phyloP scores from a whole-genome alignment of 208 protist genomes.

The Leishmania arabica region DNA sequence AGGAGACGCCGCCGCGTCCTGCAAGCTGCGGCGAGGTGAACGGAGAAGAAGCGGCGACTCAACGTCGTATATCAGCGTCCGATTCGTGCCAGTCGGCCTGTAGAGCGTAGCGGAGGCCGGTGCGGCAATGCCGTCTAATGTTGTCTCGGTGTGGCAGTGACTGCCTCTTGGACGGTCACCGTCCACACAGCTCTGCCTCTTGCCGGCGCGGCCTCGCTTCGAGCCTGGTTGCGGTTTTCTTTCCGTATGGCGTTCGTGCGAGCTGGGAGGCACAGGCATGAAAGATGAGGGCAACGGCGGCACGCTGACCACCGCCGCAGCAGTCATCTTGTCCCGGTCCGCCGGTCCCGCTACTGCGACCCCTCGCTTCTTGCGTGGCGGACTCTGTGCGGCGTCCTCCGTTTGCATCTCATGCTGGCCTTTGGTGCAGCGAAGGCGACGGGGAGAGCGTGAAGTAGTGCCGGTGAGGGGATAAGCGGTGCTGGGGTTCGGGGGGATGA shows the following conservation, averaged over 20 bases:
- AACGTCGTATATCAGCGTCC: conserved; percentile 19
- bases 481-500: not conserved
- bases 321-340: conserved; percentile 5
- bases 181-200: not conserved
- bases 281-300: conserved; percentile 8
- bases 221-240: not conserved
- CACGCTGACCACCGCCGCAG: not conserved
- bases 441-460: not conserved
- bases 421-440: not conserved
- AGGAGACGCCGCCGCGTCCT: not conserved
- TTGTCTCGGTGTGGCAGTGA: not conserved
- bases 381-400: conserved; percentile 2
- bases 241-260: not conserved
- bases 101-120: not conserved
- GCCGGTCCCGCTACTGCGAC: not conserved
- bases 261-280: not conserved
- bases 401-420: not conserved
- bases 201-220: conserved; percentile 14
- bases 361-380: conserved; percentile 16
- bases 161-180: not conserved
- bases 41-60: not conserved
- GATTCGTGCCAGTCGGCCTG: conserved; percentile 3
- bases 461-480: not conserved
- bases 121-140: not conserved
- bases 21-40: not conserved